phyloP scores from a whole-genome alignment of 805 yeast genomes.

The Candida xiaguanensis region DNA sequence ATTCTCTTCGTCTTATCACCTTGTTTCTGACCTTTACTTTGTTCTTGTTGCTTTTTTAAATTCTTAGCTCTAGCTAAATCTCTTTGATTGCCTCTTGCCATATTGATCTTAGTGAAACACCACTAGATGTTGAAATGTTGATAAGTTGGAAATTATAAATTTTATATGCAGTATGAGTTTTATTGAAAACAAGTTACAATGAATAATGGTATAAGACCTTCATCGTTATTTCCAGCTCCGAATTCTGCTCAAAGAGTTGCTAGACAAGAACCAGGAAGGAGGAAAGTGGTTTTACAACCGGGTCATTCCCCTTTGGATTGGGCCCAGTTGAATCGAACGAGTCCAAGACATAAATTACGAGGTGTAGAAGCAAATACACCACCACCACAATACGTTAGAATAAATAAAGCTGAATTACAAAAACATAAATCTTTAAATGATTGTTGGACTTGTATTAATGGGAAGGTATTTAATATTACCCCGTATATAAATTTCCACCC shows the following conservation, averaged over 20 bases:
- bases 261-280: conserved; percentile 13
- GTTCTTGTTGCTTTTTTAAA: conserved; percentile 70
- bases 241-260: conserved; percentile 32
- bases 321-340: conserved; percentile 56
- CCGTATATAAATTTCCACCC: conserved; percentile 86
- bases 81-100: conserved; percentile 97
- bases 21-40: conserved; percentile 56
- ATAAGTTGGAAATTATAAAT: background rate
- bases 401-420: conserved; percentile 54
- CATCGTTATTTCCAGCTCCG: conserved; percentile 26
- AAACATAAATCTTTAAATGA: conserved; percentile 61
- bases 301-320: conserved; percentile 88
- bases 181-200: background rate
- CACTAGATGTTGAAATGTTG: background rate
- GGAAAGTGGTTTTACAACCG: conserved; percentile 63
- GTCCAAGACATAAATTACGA: conserved; percentile 46
- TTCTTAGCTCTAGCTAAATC: conserved; percentile 90
- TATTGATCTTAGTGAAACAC: conserved; percentile 18
- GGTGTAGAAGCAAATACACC: conserved; percentile 51
- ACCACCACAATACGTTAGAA: conserved; percentile 46
- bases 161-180: conserved; percentile 4
- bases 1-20: conserved; percentile 86
- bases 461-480: conserved; percentile 83
- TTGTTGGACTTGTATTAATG: conserved; percentile 81
- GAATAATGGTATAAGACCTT: background rate